Conservation (phyloP, 805 yeast genomes). For the Candida mattraensis region DNA sequence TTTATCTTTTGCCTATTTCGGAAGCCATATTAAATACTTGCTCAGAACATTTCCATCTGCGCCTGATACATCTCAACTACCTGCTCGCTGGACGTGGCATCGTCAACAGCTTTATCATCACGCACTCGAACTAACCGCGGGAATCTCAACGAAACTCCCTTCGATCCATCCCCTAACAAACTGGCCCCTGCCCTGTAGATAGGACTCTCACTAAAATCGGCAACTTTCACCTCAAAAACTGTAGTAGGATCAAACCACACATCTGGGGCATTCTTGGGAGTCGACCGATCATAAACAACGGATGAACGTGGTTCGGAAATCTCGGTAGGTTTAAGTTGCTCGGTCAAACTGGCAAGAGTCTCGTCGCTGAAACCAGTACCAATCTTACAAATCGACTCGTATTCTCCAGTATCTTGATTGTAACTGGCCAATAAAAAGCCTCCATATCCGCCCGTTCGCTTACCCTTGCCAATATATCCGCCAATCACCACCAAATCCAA, state of each 20-base stretch:
- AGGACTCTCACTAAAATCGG: conserved; percentile 87
- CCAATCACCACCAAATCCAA: conserved; percentile 91
- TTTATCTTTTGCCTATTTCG: conserved; percentile 9
- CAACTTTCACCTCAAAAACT: conserved; percentile 86
- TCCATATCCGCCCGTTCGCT: conserved; percentile 92
- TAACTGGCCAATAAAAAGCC: conserved; percentile 91
- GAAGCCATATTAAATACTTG: conserved; percentile 1
- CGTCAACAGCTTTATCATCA: conserved; percentile 83
- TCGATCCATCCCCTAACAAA: conserved; percentile 51
- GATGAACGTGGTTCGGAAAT: conserved; percentile 63
- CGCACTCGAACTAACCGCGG: conserved; percentile 83
- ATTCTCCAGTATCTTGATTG: conserved; percentile 88
- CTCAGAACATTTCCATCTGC: too few species aligned
- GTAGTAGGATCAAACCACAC: conserved; percentile 90
- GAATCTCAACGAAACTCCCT: conserved; percentile 84
- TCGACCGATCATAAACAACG: conserved; percentile 58
- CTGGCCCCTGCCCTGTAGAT: conserved; percentile 80
- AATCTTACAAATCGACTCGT: conserved; percentile 92
- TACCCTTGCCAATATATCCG: conserved; percentile 91
- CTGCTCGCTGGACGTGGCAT: conserved; percentile 83
- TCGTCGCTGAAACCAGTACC: conserved; percentile 97
- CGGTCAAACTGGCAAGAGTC: conserved; percentile 59
- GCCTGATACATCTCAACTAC: conserved; percentile 78
- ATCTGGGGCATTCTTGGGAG: conserved; percentile 75
- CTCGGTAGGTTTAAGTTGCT: conserved; percentile 65